Conservation (phyloP, 2,329 filamentous ascomycete species). For the Phialemonium atrogriseum region DNA sequence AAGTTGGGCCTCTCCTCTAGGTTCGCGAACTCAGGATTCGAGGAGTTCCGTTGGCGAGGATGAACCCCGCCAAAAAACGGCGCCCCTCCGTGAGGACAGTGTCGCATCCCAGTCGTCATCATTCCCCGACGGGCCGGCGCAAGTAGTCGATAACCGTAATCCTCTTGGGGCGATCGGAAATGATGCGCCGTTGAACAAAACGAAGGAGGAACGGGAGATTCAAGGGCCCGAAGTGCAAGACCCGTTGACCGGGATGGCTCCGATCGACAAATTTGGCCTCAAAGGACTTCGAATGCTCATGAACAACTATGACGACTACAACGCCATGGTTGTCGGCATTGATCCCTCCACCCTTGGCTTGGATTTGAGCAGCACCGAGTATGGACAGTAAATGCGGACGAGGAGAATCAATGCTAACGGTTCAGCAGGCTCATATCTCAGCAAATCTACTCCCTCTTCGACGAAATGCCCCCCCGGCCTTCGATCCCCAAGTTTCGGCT, state of each 20-base stretch:
- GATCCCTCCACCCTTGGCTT: slow-evolving; percentile 50
- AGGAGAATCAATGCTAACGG: neutral
- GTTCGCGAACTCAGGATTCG: slow-evolving; percentile 34
- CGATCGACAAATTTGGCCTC: slow-evolving; percentile 55
- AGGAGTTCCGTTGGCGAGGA: slow-evolving; percentile 31
- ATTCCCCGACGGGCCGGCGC: slow-evolving; percentile 23
- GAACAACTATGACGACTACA: slow-evolving; percentile 56
- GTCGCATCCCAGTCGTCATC: slow-evolving; percentile 23
- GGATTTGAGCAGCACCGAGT: slow-evolving; percentile 51
- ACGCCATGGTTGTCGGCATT: slow-evolving; percentile 50
- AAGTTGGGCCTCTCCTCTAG: slow-evolving; percentile 18
- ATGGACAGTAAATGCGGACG: slow-evolving; percentile 20
- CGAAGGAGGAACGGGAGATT: slow-evolving; percentile 33
- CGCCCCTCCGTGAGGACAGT: slow-evolving; percentile 35
- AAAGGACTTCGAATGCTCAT: slow-evolving; percentile 57
- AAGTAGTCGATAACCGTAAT: slow-evolving; percentile 27
- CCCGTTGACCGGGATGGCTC: slow-evolving; percentile 52
- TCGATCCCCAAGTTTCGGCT: slow-evolving; percentile 48
- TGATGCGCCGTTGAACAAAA: slow-evolving; percentile 29
- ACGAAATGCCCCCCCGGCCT: slow-evolving; percentile 50
- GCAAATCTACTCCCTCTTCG: slow-evolving; percentile 54
- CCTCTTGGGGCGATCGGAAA: slow-evolving; percentile 39
- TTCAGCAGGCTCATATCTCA: slow-evolving; percentile 42
- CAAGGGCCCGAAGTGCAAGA: slow-evolving; percentile 39
- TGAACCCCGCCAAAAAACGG: slow-evolving; percentile 35